Evolutionary conservation across 2,329 filamentous ascomycete genomes (phyloP), one percentile per base, ranked within the genome.

Genomic region (Exophiala mesophila): DNA sequence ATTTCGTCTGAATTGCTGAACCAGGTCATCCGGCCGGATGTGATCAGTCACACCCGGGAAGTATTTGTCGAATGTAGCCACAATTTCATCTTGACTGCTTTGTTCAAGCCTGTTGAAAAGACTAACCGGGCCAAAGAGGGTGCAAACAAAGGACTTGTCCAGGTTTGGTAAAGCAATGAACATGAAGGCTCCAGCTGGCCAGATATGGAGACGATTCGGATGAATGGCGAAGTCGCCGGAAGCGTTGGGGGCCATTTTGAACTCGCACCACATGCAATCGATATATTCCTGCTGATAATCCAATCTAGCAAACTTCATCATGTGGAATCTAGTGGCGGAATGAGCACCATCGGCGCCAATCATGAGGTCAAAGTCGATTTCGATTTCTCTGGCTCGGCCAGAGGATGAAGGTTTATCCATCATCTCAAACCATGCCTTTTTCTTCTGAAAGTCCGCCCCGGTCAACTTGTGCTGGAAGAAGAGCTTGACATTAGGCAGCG

Each of bases 261-360:
- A 97, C 60, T 98, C 92, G 63, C 90, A 97, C 92, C 92, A 98
- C 4, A 97, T 69, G 0, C 89, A 92, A 63, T 97, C 90, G 59
- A 98, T 92, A 63, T 98, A 98, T 57, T 88, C 80, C 61, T 98
- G 92, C 55, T 85, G 76, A 60, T 95, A 98, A 65, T 92, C 80
- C 78, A 97, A 87, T 8, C 85, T 80, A 1, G 83, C 78, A 57
- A 79, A 96, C 67, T 97, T 97, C 90, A 98, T 98, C 67, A 98
- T 71, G 60, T 97, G 88, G 61, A 88, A 94, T 38, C 92, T 77
- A 3, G 89, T 83, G 31, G 88, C 82, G 0, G 90, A 97, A 66
- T 98, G 90, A 1, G 92, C 92, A 5, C 92, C 92, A 58, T 98
- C 92, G 23, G 90, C 89, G 7, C 92, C 92, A 44, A 98, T 85